These are phyloP conservation scores for Tetradesmus lagerheimii DNA, from an alignment of 139 green algal genomes.

Conservation along the genomic window DNA sequence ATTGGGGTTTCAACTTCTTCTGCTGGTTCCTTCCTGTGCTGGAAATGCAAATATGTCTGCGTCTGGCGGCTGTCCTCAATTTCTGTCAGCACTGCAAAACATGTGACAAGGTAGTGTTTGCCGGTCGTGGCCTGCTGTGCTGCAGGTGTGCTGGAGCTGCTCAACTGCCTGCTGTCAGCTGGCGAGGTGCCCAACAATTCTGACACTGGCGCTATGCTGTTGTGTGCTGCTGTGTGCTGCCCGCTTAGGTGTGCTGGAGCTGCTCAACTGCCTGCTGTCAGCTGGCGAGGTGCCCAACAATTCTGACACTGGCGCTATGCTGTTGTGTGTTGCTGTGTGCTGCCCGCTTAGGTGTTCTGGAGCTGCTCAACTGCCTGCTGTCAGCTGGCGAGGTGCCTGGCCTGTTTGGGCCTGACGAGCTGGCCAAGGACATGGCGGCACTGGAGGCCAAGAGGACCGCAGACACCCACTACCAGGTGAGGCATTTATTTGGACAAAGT, in stretches of 20 bases:
- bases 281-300: too few species aligned
- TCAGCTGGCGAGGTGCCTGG: slow-evolving; percentile 81
- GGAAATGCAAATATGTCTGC: too few species aligned
- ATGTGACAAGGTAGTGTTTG: too few species aligned
- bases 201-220: too few species aligned
- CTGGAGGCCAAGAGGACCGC: slow-evolving; percentile 48
- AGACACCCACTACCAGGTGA: slow-evolving; percentile 20
- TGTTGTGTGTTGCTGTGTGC: not conserved
- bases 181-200: slow-evolving; percentile 74
- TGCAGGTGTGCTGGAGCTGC: slow-evolving; percentile 68
- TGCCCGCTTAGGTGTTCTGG: slow-evolving; percentile 61
- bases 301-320: too few species aligned
- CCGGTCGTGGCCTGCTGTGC: not conserved
- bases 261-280: slow-evolving; percentile 75
- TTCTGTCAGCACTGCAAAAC: too few species aligned
- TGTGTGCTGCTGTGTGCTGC: slow-evolving; percentile 70
- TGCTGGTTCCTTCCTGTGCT: too few species aligned
- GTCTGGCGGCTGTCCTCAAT: too few species aligned
- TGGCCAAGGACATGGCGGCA: slow-evolving; percentile 73
- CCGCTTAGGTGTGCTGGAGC: slow-evolving; percentile 72
- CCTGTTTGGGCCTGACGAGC: slow-evolving; percentile 84
- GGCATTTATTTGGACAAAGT: too few species aligned
- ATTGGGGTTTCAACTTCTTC: too few species aligned
- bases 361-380: slow-evolving; percentile 78
- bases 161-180: slow-evolving; percentile 77